Evolutionary conservation across 2,329 filamentous ascomycete genomes (phyloP), one percentile per base, ranked within the genome.

Genomic region (Hypoxylon sp.): DNA sequence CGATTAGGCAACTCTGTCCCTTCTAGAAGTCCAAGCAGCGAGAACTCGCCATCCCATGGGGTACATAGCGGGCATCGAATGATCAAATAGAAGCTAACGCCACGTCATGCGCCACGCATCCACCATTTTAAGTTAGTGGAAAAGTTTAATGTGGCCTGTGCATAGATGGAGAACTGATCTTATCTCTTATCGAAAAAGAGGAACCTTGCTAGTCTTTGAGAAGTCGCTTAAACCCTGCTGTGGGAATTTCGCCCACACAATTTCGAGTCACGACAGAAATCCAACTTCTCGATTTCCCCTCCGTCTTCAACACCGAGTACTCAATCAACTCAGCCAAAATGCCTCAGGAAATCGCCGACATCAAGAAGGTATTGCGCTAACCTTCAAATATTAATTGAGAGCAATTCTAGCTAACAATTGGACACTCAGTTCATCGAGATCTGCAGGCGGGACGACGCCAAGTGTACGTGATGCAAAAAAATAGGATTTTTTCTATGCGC

Each of bases 361-460:
- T 98, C 89, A 98, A 99, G 87, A 86, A 89, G 85, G 88, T 90
- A 79, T 65, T 81, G 8, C 28, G 72, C 71, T 51, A 50, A 32
- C 12, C 26, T 26, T 14, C 7, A 1, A 44, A 60, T 42, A 51
- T 22, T 12, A 50, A 30, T 46, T 49, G 44, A n/a, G 33, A 59
- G 2, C 6, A 38, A 45, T 49, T 45, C 33, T 44, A 9, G 22
- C 69, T 73, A 67, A 75, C 78, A 80, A 70, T 79, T 74, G 36
- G 4, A 16, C 62, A 61, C 64, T 82, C 82, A 97, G 89, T 99
- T 99, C 93, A 97, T 99, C 84, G 96, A 98, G 91, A 97, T 99
- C 89, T 97, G 93, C 91, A 92, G 95, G 85, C 92, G 96, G 83
- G 97, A 97, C 89, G 96, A 99, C 90, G 96, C 96, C 82, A 96